A percentile compares a stretch with the other conserved stretches of the same genome.
Evolutionary conservation across 2,329 filamentous ascomycete species (phyloP).

Genomic region (Fusarium siculi): DNA sequence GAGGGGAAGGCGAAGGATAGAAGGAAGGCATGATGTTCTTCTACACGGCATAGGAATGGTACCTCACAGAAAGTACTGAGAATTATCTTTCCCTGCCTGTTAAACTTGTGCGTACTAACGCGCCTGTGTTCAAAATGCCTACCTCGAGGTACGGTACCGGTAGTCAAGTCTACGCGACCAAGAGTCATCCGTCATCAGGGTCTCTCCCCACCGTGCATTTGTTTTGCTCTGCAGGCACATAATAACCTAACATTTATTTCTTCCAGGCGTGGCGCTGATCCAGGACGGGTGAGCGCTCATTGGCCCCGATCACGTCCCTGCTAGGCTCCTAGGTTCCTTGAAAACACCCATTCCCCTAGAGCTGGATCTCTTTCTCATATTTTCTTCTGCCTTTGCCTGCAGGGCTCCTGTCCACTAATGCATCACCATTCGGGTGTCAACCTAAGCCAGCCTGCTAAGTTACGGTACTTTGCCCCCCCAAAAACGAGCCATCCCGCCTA

Average conservation of each 20-base stretch:
- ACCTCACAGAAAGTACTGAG: neutral
- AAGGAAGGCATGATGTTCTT: neutral
- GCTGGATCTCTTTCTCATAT: slow-evolving; percentile 36
- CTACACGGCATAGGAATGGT: neutral
- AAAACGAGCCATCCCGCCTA: slow-evolving; percentile 27
- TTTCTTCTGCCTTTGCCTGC: slow-evolving; percentile 43
- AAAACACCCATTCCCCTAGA: slow-evolving; percentile 16
- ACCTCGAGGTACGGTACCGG: neutral
- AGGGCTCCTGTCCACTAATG: slow-evolving; percentile 48
- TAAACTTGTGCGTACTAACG: neutral
- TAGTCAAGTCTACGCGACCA: slow-evolving; percentile 11
- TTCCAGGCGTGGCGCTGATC: slow-evolving; percentile 43
- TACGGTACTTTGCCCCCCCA: slow-evolving; percentile 26
- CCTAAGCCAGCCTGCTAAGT: slow-evolving; percentile 23
- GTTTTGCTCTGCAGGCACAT: slow-evolving; percentile 6
- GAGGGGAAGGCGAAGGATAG: neutral
- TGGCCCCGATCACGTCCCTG: slow-evolving; percentile 45
- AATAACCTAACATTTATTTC: neutral
- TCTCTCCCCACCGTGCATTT: slow-evolving; percentile 13
- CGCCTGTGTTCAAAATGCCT: neutral
- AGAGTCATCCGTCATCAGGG: slow-evolving; percentile 33
- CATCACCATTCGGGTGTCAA: slow-evolving; percentile 42
- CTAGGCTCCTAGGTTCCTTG: slow-evolving; percentile 38
- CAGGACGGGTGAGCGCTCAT: slow-evolving; percentile 44
- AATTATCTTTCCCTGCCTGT: neutral